These are phyloP conservation scores for Funneliformis caledonium DNA, from an alignment of 371 early-diverging fungal genomes.

Conservation along the genomic window DNA sequence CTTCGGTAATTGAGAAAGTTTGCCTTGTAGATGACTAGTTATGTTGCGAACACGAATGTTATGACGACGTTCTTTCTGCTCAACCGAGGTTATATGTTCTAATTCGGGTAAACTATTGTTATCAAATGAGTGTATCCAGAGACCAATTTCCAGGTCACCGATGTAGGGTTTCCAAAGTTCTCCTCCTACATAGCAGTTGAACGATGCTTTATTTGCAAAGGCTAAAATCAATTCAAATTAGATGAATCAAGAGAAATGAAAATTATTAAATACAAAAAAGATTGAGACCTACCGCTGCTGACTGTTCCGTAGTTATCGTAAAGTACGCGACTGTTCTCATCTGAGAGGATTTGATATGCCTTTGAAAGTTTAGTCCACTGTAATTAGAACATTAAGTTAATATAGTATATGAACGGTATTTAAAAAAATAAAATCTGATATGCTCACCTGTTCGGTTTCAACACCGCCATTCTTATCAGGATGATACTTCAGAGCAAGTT, in stretches of 20 bases:
- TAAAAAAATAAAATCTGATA: too few relatives aligned
- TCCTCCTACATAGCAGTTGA: conserved; percentile 8
- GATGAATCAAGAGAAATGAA: too few relatives aligned
- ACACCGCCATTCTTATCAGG: conserved; percentile 27
- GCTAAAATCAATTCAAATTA: neutral
- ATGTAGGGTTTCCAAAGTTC: conserved; percentile 7
- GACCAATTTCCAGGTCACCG: conserved; percentile 28
- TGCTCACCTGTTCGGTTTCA: conserved; percentile 7
- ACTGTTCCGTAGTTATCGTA: conserved; percentile 7
- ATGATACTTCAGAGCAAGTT: conserved; percentile 58
- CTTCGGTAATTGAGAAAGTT: conserved; percentile 1
- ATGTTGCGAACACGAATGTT: neutral
- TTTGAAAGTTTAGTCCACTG: conserved; percentile 1
- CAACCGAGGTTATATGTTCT: neutral
- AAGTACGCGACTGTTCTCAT: neutral
- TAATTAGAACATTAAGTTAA: neutral
- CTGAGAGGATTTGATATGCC: neutral
- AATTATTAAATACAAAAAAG: too few relatives aligned
- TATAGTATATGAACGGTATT: too few relatives aligned
- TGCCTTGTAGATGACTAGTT: neutral
- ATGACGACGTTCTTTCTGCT: conserved; percentile 11
- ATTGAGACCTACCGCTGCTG: neutral
- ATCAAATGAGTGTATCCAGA: neutral
- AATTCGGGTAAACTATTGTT: neutral
- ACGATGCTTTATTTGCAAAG: neutral